phyloP scores from a whole-genome alignment of 2,329 filamentous ascomycete genomes.

The Curvularia spicifera region DNA sequence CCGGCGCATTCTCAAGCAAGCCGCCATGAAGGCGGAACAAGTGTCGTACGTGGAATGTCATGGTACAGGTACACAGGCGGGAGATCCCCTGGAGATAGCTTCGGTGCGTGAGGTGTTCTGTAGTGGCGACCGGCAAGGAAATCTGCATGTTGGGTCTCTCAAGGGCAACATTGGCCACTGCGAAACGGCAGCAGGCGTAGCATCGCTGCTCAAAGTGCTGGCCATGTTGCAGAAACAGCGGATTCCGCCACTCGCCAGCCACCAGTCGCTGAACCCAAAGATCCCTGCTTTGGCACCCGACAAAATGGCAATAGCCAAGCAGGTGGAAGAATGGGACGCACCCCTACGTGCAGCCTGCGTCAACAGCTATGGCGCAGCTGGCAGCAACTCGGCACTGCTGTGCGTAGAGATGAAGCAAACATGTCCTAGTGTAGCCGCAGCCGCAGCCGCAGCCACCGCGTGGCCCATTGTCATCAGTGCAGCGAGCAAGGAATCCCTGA shows the following conservation, averaged over 20 bases:
- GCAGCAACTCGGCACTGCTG: constrained; percentile 26
- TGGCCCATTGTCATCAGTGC: constrained; percentile 7
- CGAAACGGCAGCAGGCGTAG: constrained; percentile 44
- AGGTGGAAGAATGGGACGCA: constrained; percentile 10
- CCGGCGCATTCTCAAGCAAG: constrained; percentile 14
- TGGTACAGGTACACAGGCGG: constrained; percentile 27
- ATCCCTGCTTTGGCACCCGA: constrained; percentile 22
- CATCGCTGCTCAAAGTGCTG: constrained; percentile 33
- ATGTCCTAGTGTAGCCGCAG: background rate
- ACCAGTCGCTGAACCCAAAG: constrained; percentile 26
- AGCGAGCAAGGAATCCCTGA: constrained; percentile 3
- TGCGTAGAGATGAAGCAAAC: constrained; percentile 14
- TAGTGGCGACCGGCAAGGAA: constrained; percentile 8
- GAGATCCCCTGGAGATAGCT: constrained; percentile 23
- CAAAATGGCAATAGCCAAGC: constrained; percentile 17
- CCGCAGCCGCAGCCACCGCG: background rate
- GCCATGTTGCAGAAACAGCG: constrained; percentile 22
- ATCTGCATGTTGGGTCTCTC: constrained; percentile 37
- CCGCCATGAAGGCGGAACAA: constrained; percentile 14
- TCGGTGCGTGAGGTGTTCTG: constrained; percentile 17
- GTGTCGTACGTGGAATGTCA: constrained; percentile 27
- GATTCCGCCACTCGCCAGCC: constrained; percentile 23
- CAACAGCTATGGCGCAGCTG: constrained; percentile 50
- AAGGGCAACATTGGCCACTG: constrained; percentile 48
- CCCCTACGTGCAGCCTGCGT: constrained; percentile 35